A percentile compares a stretch with the other conserved stretches of the same genome.
Conservation (phyloP, 1,139 yeast genomes). For the Suhomyces bribrorum region DNA sequence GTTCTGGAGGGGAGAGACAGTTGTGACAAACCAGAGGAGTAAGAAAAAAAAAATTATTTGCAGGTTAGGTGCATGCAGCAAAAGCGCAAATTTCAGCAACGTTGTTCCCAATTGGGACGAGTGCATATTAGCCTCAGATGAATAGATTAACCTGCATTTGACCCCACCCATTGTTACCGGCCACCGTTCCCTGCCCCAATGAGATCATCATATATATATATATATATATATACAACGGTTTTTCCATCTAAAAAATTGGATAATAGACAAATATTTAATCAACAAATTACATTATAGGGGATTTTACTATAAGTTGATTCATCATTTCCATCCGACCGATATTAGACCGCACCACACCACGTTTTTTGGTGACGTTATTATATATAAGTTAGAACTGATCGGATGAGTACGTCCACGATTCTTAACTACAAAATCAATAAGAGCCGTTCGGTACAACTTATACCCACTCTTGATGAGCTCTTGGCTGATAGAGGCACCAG, state of each 20-base stretch:
- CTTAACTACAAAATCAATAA: conserved; percentile 14
- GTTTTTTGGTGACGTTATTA: too few relatives aligned
- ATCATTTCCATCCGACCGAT: neutral
- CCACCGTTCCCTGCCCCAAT: conserved; percentile 7
- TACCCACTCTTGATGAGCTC: conserved; percentile 15
- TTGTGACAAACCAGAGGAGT: neutral
- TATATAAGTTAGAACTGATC: too few relatives aligned
- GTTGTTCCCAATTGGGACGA: neutral
- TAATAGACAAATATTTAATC: too few relatives aligned
- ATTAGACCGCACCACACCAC: too few relatives aligned
- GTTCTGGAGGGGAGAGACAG: neutral
- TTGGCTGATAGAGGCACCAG: conserved; percentile 6
- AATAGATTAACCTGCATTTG: conserved; percentile 2
- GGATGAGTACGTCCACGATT: conserved; percentile 11
- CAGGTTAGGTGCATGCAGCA: neutral
- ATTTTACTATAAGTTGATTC: too few relatives aligned
- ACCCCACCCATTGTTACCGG: conserved; percentile 9
- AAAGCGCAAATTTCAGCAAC: neutral
- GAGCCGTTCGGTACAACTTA: conserved; percentile 12
- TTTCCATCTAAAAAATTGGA: neutral
- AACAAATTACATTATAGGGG: too few relatives aligned
- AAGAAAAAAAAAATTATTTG: too few relatives aligned
- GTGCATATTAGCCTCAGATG: neutral
- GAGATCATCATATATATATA: conserved; percentile 3
- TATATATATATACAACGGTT: conserved; percentile 4